phyloP scores from a whole-genome alignment of 768 basidiomycete species.

The Agrocybe praecox region DNA sequence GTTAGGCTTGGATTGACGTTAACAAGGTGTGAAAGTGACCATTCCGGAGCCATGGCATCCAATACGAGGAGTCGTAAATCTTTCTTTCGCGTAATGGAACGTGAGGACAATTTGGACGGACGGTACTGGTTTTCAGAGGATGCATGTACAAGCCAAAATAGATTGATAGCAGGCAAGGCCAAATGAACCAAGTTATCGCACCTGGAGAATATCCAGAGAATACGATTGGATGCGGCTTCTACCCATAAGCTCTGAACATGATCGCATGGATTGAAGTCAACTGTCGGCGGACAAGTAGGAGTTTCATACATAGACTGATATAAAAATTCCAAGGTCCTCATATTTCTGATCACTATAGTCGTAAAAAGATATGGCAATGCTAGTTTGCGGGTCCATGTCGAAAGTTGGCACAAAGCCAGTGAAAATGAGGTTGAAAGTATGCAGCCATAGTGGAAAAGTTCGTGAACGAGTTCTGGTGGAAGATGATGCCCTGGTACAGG shows the following conservation, averaged over 20 bases:
- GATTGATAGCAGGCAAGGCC: slow-evolving; percentile 19
- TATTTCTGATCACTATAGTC: slow-evolving; percentile 16
- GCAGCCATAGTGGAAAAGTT: slow-evolving; percentile 21
- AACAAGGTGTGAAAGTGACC: slow-evolving; percentile 10
- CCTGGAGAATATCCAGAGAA: slow-evolving; percentile 17
- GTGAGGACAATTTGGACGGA: not conserved
- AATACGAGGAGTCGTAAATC: slow-evolving; percentile 17
- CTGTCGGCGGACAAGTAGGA: not conserved
- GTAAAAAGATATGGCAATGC: slow-evolving; percentile 26
- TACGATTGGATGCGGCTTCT: slow-evolving; percentile 13
- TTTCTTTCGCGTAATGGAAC: slow-evolving; percentile 5
- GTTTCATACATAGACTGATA: not conserved
- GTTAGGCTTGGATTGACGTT: not conserved
- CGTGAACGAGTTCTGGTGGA: slow-evolving; percentile 22
- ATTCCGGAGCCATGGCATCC: slow-evolving; percentile 9
- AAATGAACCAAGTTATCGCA: slow-evolving; percentile 19
- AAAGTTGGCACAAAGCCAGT: slow-evolving; percentile 17
- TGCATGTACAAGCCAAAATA: slow-evolving; percentile 20
- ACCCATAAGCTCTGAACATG: slow-evolving; percentile 22
- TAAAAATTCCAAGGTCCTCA: not conserved
- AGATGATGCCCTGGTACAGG: not conserved
- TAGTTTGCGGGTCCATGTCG: slow-evolving; percentile 22
- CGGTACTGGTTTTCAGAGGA: not conserved
- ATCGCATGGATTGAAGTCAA: slow-evolving; percentile 9
- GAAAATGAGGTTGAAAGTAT: slow-evolving; percentile 18